Evolutionary conservation across 140 eudicot genomes (phyloP), one percentile per base, ranked within the genome.

Genomic region (Erigeron philadelphicus): DNA sequence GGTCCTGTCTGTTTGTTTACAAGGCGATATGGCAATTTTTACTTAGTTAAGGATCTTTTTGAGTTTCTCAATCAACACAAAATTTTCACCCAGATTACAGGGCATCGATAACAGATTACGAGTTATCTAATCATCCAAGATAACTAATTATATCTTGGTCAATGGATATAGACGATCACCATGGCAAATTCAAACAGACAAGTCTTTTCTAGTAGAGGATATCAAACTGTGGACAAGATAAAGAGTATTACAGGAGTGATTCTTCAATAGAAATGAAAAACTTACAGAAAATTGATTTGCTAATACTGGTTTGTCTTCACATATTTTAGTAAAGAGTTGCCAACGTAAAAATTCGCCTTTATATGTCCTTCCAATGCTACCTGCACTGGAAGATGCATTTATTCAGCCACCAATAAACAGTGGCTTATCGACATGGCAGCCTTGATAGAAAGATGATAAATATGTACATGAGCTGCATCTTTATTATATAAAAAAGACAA

Each of bases 271-370:
- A 40, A 74, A 46, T 9, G 25, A 47, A 68, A 67, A 75, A 78
- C 95, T 86, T 85, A 93, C 98, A 48, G 98, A 93, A 82, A 93
- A 93, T 40, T 93, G 98, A 83, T 93, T 89, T 73, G 95, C 95
- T 75, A 89, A 76, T 78, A 93, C 95, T 65, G 98, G 93, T 72
- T 89, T 83, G 44, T 89, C 93, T 81, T 88, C 98, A 85, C 98
- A 86, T 70, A 62, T 66, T 78, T 84, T 71, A 69, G 98, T 90
- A 74, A 93, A 93, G 17, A 93, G 77, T 72, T 93, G 98, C 96
- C 95, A 93, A 64, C 96, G 95, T 73, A 84, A 70, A 81, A 93
- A 93, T 52, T 88, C 96, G 11, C 98, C 98, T 83, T 78, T 86
- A 81, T 66, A 88, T 82, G 86, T 93, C 84, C 98, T 83, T 48